Base-by-base conservation (phyloP, 192 early-diverging fungal species). In the Mortierella antarctica region DNA sequence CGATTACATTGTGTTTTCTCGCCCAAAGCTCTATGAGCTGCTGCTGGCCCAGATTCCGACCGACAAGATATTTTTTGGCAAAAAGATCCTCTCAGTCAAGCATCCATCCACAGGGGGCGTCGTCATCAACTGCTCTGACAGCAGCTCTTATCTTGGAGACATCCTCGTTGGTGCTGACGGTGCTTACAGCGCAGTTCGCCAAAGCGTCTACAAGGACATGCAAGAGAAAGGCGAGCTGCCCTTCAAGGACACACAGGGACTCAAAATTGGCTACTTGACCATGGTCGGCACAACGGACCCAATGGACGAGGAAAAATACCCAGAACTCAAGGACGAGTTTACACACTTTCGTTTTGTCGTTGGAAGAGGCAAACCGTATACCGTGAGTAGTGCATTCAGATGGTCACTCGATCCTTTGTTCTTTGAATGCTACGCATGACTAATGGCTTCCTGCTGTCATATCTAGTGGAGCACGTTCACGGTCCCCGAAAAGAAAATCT, bases 91-190 rank as follows among this genome's bases (percentile, higher is more conserved):
- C 13, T 60, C 56, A 8, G 53, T 66, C 49, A 60, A 60, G 21
- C 56, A 74, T 57, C 51, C 46, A n/a, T 18, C 20, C 21, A 46
- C 60, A 31, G 57, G 62, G 12, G 57, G 47, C 6, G 68, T 70
- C 3, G 20, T 4, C 9, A 65, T 74, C 51, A 17, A 74, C 18
- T 74, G 63, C 39, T 21, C 72, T 12, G 72, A 74, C 50, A 67
- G 61, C 56, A 50, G 64, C 5, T 46, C 72, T 14, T 74, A 74
- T 21, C 17, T 21, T 15, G 72, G 57, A 1, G 72, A 74, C 17
- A 67, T 74, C 8, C 47, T 73, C 7, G 71, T 73, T 31, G 71
- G 71, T 12, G 71, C 71, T n/a, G 71, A 73, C 39, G 71, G 64
- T 41, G 56, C 72, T 5, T 67, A 74, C 50, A 53, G 48, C 21